phyloP scores from a whole-genome alignment of 2,329 filamentous ascomycete genomes.

The Ceratocystis eucalypticola region DNA sequence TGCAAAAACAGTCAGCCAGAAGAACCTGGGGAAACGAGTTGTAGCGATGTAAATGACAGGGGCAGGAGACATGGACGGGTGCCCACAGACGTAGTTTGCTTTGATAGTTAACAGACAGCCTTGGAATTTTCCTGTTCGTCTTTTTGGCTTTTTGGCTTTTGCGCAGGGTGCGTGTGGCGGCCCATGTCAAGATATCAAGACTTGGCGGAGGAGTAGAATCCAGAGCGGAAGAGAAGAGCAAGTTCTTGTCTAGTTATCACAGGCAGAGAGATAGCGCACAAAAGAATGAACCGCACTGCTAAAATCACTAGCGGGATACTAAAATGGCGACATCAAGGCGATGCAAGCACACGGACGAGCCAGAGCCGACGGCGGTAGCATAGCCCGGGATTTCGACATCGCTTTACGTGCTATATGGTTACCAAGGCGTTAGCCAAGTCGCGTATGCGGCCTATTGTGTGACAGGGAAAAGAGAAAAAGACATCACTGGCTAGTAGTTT shows the following conservation, averaged over 20 bases:
- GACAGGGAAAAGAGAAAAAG: not conserved
- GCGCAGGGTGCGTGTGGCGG: not conserved
- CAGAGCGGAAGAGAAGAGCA: not conserved
- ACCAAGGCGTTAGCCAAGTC: not conserved
- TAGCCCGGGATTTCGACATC: not conserved
- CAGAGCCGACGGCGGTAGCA: not conserved
- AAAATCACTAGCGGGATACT: not conserved
- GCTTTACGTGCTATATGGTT: not conserved
- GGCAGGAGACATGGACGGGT: not conserved
- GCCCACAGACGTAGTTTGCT: not conserved
- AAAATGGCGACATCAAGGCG: not conserved
- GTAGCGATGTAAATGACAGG: not conserved
- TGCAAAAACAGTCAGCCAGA: not conserved
- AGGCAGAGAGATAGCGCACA: not conserved
- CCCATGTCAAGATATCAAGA: not conserved
- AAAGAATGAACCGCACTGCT: not conserved
- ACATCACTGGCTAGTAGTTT: not conserved
- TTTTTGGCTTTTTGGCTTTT: not conserved
- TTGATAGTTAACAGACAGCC: not conserved
- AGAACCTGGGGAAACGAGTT: slow-evolving; percentile 6
- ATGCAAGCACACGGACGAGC: not conserved
- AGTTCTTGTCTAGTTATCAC: not conserved
- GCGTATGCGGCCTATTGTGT: not conserved
- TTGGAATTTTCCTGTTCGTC: not conserved
- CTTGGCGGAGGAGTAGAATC: not conserved